phyloP scores from a whole-genome alignment of 805 yeast genomes.

The Yarrowia deformans region DNA sequence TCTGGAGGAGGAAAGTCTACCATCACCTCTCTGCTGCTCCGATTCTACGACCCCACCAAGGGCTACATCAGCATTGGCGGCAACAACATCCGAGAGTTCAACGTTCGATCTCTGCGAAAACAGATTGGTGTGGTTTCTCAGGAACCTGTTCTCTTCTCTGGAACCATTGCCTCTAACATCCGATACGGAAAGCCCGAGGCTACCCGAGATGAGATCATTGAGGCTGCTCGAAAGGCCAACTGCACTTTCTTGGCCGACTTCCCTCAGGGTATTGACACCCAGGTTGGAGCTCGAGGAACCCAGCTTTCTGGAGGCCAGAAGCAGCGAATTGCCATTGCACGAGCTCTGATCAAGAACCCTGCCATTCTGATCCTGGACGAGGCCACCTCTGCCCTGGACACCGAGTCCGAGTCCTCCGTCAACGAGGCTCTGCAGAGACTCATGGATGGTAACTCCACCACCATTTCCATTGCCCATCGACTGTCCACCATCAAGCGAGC shows the following conservation, averaged over 20 bases:
- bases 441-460: slow-evolving; percentile 64
- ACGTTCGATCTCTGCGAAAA: slow-evolving; percentile 73
- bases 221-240: slow-evolving; percentile 74
- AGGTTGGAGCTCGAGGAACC: slow-evolving; percentile 85
- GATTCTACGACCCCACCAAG: slow-evolving; percentile 79
- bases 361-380: slow-evolving; percentile 86
- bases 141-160: slow-evolving; percentile 88
- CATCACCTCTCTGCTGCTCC: slow-evolving; percentile 73
- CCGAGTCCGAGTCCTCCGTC: slow-evolving; percentile 85
- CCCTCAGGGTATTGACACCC: slow-evolving; percentile 83
- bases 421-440: slow-evolving; percentile 71
- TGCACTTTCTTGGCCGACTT: slow-evolving; percentile 75
- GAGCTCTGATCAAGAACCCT: slow-evolving; percentile 82
- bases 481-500: slow-evolving; percentile 86
- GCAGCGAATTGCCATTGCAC: slow-evolving; percentile 89
- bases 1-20: slow-evolving; percentile 97
- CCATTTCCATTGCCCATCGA: slow-evolving; percentile 89
- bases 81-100: slow-evolving; percentile 66
- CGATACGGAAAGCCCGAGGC: slow-evolving; percentile 71
- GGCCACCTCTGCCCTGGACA: slow-evolving; percentile 92
- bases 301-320: slow-evolving; percentile 95
- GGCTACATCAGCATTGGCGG: slow-evolving; percentile 75
- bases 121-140: slow-evolving; percentile 91
- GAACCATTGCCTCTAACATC: slow-evolving; percentile 83
- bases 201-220: slow-evolving; percentile 65